Evolutionary conservation across 1,284 basidiomycete genomes (phyloP).

Genomic region (Boletus holoroseus): DNA sequence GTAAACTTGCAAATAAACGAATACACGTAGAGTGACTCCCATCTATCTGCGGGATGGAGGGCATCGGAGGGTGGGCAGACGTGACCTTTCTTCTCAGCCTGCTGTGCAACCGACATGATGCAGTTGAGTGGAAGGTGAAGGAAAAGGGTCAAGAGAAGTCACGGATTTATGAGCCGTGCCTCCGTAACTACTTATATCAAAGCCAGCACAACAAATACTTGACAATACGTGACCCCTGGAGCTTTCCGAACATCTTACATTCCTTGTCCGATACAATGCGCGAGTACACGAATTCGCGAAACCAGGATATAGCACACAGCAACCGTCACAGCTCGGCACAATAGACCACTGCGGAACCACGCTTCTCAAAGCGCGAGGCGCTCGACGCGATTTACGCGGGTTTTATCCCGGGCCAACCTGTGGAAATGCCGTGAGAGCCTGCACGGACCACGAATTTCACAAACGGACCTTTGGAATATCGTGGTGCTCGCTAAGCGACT

Average conservation of each 20-base stretch:
- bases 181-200: conserved; percentile 38
- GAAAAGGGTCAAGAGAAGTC: conserved; percentile 35
- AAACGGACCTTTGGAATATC: conserved; percentile 80
- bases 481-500: conserved; percentile 86
- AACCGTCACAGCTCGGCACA: conserved; percentile 17
- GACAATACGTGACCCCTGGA: conserved; percentile 30
- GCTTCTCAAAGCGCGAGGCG: conserved; percentile 3
- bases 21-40: conserved; percentile 81
- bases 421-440: conserved; percentile 26
- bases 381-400: conserved; percentile 26
- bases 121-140: conserved; percentile 27
- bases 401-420: conserved; percentile 76
- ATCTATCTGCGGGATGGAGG: conserved; percentile 68
- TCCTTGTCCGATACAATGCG: conserved; percentile 14
- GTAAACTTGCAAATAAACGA: conserved; percentile 78
- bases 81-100: conserved; percentile 55
- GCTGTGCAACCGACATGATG: conserved; percentile 39
- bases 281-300: conserved; percentile 24
- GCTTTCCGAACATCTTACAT: conserved; percentile 26
- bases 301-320: conserved; percentile 14
- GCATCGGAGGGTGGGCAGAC: conserved; percentile 69
- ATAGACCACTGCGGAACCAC: conserved; percentile 8
- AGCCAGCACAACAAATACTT: conserved; percentile 33
- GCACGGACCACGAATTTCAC: conserved; percentile 23
- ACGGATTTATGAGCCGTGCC: conserved; percentile 32